These are phyloP conservation scores for Globisporangium splendens DNA, from an alignment of 352 stramenopile species.

Conservation along the genomic window DNA sequence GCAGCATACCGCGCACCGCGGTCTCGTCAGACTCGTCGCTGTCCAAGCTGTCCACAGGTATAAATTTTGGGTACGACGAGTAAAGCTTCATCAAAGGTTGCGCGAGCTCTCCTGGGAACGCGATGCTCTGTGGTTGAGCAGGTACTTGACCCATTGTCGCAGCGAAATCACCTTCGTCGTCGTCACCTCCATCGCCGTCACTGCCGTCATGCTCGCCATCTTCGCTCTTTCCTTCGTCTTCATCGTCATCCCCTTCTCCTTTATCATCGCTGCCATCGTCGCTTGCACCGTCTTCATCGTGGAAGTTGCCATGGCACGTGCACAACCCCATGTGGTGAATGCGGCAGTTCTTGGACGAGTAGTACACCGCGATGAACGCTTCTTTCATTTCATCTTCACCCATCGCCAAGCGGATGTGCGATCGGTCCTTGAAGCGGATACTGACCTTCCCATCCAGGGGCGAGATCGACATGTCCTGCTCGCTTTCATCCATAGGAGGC, in stretches of 20 bases:
- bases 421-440: conserved; percentile 69
- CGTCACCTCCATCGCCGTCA: conserved; percentile 22
- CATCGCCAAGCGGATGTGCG: conserved; percentile 63
- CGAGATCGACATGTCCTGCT: conserved; percentile 8
- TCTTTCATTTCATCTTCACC: conserved; percentile 58
- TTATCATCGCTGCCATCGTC: conserved; percentile 20
- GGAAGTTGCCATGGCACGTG: conserved; percentile 37
- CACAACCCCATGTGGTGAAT: conserved; percentile 83
- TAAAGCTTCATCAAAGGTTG: conserved; percentile 75
- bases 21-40: conserved; percentile 43
- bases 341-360: conserved; percentile 73
- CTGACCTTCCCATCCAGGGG: conserved; percentile 39
- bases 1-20: conserved; percentile 70
- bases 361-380: conserved; percentile 62
- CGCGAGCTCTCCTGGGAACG: conserved; percentile 60
- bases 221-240: conserved; percentile 21
- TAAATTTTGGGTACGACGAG: conserved; percentile 27
- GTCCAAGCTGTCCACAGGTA: conserved; percentile 40
- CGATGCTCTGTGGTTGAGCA: conserved; percentile 46
- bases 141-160: conserved; percentile 32
- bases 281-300: conserved; percentile 22
- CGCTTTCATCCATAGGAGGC: conserved; percentile 29
- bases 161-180: conserved; percentile 30
- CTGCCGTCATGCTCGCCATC: conserved; percentile 22
- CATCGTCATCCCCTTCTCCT: conserved; percentile 22